A percentile compares a stretch with the other conserved stretches of the same genome.
Evolutionary conservation across 1,284 basidiomycete genomes (phyloP).

Genomic region (Trichosporon ovoides): DNA sequence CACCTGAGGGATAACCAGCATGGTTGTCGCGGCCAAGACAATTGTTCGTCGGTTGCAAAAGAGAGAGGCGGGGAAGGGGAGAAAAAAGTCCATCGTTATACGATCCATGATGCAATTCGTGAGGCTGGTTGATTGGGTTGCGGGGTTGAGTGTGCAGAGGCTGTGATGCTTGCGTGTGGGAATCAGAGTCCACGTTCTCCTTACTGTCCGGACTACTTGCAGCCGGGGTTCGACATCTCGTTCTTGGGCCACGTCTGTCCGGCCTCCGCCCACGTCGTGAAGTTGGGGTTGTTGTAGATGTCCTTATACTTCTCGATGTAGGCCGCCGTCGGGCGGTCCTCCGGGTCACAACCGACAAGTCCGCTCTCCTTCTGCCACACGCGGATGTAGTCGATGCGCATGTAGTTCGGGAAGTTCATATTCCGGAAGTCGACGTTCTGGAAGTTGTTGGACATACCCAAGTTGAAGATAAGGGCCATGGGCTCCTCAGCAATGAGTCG

Average conservation of each 20-base stretch:
- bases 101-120: constrained; percentile 3
- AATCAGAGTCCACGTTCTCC: background rate
- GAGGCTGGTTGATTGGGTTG: background rate
- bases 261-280: constrained; percentile 41
- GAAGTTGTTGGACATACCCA: constrained; percentile 49
- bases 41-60: background rate
- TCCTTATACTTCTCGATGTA: constrained; percentile 41
- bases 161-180: background rate
- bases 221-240: background rate
- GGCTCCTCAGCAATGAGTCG: constrained; percentile 74
- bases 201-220: background rate
- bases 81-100: constrained; percentile 2
- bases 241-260: constrained; percentile 5
- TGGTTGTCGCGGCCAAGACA: background rate
- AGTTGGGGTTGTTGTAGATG: constrained; percentile 45
- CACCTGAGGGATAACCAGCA: no score
- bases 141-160: background rate
- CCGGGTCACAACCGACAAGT: constrained; percentile 47
- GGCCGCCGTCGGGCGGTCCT: constrained; percentile 43
- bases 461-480: constrained; percentile 52
- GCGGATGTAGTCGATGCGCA: constrained; percentile 48
- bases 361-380: constrained; percentile 49
- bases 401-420: constrained; percentile 56
- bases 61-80: background rate
- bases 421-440: constrained; percentile 46